Conservation (phyloP, 805 yeast species). For the Babjeviella inositovora region DNA sequence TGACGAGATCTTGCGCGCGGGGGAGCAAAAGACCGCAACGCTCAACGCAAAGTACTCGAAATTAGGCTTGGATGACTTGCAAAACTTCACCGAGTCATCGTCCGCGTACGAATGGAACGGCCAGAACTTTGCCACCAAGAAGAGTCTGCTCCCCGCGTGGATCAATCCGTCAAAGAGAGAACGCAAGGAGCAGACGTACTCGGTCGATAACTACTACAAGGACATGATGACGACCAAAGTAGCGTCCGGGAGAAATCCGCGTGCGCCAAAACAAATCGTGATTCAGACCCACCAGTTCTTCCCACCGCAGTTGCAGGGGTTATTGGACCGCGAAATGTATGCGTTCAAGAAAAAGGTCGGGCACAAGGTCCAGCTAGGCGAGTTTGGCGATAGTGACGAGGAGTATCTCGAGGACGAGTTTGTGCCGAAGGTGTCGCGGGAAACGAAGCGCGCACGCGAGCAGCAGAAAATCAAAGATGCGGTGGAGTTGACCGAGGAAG, state of each 20-base stretch:
- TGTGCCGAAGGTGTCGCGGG: too few species aligned
- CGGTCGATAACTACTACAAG: conserved; percentile 62
- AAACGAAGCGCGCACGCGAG: conserved; percentile 30
- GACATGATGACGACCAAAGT: conserved; percentile 32
- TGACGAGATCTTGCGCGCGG: conserved; percentile 65
- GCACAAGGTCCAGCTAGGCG: conserved; percentile 40
- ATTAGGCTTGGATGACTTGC: conserved; percentile 85
- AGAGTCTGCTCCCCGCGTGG: conserved; percentile 23
- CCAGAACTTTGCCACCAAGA: conserved; percentile 52
- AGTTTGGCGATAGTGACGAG: conserved; percentile 41
- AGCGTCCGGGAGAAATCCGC: conserved; percentile 22
- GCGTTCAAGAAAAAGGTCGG: conserved; percentile 44
- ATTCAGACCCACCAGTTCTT: conserved; percentile 67
- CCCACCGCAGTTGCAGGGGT: conserved; percentile 30
- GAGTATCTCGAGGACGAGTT: conserved; percentile 30
- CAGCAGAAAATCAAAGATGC: conserved; percentile 37
- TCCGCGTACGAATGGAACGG: conserved; percentile 98
- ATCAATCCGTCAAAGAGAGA: conserved; percentile 65
- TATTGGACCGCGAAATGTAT: conserved; percentile 50
- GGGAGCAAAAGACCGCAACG: conserved; percentile 67
- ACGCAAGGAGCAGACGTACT: conserved; percentile 64
- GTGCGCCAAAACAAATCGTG: conserved; percentile 47
- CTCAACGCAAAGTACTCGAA: conserved; percentile 72
- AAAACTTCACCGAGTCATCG: conserved; percentile 68
- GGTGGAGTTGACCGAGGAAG: conserved; percentile 48